These are phyloP conservation scores for Kwoniella sp. DNA, from an alignment of 768 basidiomycete genomes.

Conservation along the genomic window DNA sequence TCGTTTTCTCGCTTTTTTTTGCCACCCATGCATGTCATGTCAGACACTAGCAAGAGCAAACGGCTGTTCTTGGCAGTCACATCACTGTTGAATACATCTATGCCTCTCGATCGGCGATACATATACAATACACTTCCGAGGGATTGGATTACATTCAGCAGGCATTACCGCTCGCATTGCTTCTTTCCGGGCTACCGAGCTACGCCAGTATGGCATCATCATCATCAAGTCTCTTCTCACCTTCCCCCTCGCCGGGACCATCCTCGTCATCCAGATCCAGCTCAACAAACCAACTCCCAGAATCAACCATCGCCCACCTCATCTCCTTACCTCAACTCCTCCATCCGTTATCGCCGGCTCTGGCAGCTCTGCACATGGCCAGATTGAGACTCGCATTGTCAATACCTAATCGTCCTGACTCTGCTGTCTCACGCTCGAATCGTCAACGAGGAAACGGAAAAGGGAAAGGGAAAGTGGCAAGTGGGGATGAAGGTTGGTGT, in stretches of 20 bases:
- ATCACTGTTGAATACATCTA: too few species aligned
- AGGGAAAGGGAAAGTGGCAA: too few species aligned
- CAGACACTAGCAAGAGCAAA: too few species aligned
- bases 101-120: too few species aligned
- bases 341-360: slow-evolving; percentile 34
- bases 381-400: slow-evolving; percentile 29
- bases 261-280: not conserved
- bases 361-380: slow-evolving; percentile 45
- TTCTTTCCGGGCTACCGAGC: too few species aligned
- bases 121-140: too few species aligned
- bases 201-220: too few species aligned
- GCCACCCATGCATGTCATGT: too few species aligned
- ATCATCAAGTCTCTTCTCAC: not conserved
- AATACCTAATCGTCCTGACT: slow-evolving; percentile 13
- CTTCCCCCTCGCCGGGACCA: not conserved
- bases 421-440: not conserved
- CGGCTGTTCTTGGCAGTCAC: too few species aligned
- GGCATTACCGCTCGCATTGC: too few species aligned
- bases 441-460: not conserved
- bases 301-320: slow-evolving; percentile 27
- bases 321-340: slow-evolving; percentile 35
- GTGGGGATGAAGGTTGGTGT: slow-evolving; percentile 30
- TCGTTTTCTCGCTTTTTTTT: slow-evolving; percentile 5
- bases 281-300: not conserved
- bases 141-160: too few species aligned